phyloP scores from a whole-genome alignment of 495 filamentous ascomycete species.

The Podospora sp. region DNA sequence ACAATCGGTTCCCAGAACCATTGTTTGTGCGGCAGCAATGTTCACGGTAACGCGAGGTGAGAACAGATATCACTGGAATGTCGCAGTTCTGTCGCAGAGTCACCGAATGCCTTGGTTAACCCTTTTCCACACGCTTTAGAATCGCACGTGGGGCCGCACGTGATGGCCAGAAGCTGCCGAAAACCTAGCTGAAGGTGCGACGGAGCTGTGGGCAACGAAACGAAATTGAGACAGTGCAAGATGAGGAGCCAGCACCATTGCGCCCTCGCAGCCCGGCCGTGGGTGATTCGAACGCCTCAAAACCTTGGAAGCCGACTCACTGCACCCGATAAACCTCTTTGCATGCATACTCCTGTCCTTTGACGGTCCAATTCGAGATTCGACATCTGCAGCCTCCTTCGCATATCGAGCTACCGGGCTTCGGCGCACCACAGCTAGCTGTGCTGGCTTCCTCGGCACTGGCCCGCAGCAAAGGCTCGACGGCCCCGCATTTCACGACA shows the following conservation, averaged over 20 bases:
- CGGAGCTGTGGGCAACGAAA: background rate
- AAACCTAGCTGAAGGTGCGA: background rate
- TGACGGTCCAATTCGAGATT: background rate
- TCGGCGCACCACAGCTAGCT: background rate
- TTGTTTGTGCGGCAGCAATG: background rate
- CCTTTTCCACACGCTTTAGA: background rate
- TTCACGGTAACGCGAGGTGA: background rate
- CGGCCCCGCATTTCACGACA: background rate
- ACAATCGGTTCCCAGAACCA: background rate
- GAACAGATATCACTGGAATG: background rate
- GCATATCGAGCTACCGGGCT: background rate
- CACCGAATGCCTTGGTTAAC: background rate
- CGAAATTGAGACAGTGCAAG: background rate
- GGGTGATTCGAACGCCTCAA: background rate
- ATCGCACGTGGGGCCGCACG: background rate
- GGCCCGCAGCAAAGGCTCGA: background rate
- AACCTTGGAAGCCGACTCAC: background rate
- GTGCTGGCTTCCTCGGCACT: background rate
- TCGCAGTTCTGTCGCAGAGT: background rate
- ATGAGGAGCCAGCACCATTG: constrained; percentile 1
- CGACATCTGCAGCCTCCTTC: background rate
- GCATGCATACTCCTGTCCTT: background rate
- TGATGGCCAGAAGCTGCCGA: background rate
- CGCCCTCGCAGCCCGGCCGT: background rate
- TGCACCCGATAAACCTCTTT: background rate